Evolutionary conservation across 2,329 filamentous ascomycete genomes (phyloP), one percentile per base, ranked within the genome.

Genomic region (Zarea fungicola): DNA sequence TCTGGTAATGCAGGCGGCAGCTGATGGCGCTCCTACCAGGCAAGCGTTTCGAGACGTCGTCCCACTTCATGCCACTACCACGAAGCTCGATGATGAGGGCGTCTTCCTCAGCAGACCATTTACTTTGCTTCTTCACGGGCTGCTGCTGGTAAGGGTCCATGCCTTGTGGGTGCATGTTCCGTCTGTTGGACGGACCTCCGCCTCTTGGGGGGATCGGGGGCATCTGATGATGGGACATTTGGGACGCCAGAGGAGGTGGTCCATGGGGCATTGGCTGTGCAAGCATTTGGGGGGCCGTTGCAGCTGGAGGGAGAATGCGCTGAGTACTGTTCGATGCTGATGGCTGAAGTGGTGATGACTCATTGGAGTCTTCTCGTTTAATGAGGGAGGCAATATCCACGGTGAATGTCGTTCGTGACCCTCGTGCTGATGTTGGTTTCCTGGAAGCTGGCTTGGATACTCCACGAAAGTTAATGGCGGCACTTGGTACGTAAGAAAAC

Each of bases 351-450:
- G 68, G 59, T 67, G 84, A 83, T 67, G 84, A 83, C 78, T 87
- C 84, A 78, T 83, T 74, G 70, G 85, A 84, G 78, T 83, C 83
- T 65, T 82, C 74, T 65, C 77, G 79, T 78, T 91, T 88, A 70
- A 96, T 80, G 58, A 96, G 81, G 58, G 86, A 84, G 71, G 87
- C 83, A 86, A 96, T 95, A 91, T 96, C 90, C 90, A 96, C 85
- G 80, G 77, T 91, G 82, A 75, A 81, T 31, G 49, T 47, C 52
- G 52, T 51, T 57, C 57, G 50, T 57, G 56, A 55, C 53, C 57
- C 55, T 55, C 54, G 52, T 52, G 53, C 58, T 51, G 49, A 58
- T 54, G 51, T 56, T 54, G 60, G 60, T 58, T 44, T 50, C 42
- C n/a, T 43, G 16, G 31, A 14, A 25, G n/a, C 16, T 25, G 21